Conservation (phyloP, 306 rosid genomes). For the Begonia fuchsioides region DNA sequence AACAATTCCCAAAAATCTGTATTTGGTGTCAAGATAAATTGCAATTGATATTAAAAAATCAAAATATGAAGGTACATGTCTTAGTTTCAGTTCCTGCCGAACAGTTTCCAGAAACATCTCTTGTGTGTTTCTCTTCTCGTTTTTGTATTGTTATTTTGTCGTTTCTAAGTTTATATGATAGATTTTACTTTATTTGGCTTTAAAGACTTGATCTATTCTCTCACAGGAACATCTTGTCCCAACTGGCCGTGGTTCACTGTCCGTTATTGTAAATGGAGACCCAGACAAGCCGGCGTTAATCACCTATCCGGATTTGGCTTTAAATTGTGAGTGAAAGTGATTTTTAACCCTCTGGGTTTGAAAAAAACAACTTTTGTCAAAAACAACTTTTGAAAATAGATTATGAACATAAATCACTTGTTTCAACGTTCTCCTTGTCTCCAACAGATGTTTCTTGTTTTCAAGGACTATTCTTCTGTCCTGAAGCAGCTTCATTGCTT, state of each 20-base stretch:
- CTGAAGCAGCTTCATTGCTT: conserved; percentile 84
- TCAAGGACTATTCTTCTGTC: conserved; percentile 90
- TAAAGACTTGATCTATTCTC: too few relatives aligned
- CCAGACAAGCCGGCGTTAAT: conserved; percentile 72
- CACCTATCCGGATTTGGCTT: conserved; percentile 84
- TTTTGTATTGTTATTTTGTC: not conserved
- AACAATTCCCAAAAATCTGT: too few relatives aligned
- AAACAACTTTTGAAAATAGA: not conserved
- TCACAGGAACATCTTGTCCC: conserved; percentile 57
- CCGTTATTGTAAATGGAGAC: conserved; percentile 79
- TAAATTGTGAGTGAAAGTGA: conserved; percentile 44
- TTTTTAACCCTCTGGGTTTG: not conserved
- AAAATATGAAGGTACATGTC: too few relatives aligned
- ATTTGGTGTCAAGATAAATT: too few relatives aligned
- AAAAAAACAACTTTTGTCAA: not conserved
- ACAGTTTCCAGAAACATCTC: too few relatives aligned
- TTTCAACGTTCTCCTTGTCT: not conserved
- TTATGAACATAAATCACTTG: not conserved
- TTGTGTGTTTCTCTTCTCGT: too few relatives aligned
- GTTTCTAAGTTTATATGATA: too few relatives aligned
- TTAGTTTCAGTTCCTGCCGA: too few relatives aligned
- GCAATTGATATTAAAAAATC: too few relatives aligned
- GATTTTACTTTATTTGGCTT: too few relatives aligned
- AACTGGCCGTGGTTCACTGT: conserved; percentile 81
- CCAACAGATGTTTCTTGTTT: conserved; percentile 78